Evolutionary conservation across 2,329 filamentous ascomycete genomes (phyloP), one percentile per base, ranked within the genome.

Genomic region (Clonostachys chloroleuca): DNA sequence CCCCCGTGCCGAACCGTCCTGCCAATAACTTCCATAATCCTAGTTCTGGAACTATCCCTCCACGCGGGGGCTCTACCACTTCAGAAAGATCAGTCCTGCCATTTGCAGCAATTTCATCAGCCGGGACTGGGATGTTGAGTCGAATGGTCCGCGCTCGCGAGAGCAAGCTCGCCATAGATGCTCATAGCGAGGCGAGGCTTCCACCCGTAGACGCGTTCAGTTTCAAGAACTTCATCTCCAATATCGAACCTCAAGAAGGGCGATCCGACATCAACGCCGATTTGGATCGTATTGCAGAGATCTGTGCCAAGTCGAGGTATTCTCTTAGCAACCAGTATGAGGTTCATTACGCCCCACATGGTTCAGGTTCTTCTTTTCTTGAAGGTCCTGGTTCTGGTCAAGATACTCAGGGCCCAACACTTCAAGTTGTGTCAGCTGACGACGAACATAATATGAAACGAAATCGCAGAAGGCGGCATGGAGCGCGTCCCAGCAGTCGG

Each of bases 291-390:
- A 85, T 86, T 55, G 82, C 82, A 12, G 81, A 85, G 60, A 85
- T 86, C 34, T 86, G 81, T 63, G 82, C 82, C 36, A 72, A 78
- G 34, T 84, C 81, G 12, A 74, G 78, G 40, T 85, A 84, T 59
- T 84, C 81, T 39, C 59, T 85, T 45, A 84, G 81, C 61, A 83
- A 84, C 59, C 81, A 85, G 57, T 84, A 85, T 55, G 82, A 84
- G 56, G 79, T 83, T 7, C 82, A 86, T 54, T 78, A 84, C 49
- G 68, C 77, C 12, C 81, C 81, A 13, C 81, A 84, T 54, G 80
- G 80, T 17, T 78, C 77, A 2, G 80, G 81, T 5, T 61, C 74
- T 2, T 64, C 68, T 1, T 80, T 81, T 50, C 44, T 73, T 16
- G 51, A 62, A 4, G 54, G 52, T n/a, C 56, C 60, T 12, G 17